Conservation (phyloP, 2,329 filamentous ascomycete genomes). For the Fusarium sp. region DNA sequence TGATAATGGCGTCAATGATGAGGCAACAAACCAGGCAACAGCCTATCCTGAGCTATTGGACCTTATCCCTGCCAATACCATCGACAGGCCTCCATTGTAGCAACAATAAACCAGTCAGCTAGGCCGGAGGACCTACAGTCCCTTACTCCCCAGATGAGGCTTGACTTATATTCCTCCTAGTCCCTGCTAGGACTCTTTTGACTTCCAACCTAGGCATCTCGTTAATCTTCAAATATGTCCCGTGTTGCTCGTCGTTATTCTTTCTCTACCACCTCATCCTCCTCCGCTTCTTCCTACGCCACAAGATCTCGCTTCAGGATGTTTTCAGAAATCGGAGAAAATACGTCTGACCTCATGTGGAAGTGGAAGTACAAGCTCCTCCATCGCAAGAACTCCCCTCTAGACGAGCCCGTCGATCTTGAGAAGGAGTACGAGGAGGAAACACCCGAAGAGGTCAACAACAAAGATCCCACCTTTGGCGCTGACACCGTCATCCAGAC, state of each 20-base stretch:
- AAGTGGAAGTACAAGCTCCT: conserved; percentile 54
- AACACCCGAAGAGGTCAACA: conserved; percentile 24
- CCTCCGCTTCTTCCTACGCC: background rate
- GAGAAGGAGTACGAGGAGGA: conserved; percentile 31
- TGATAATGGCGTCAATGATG: background rate
- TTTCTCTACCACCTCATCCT: conserved; percentile 1
- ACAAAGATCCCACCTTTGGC: conserved; percentile 51
- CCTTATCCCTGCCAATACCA: background rate
- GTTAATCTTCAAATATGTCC: conserved; percentile 13
- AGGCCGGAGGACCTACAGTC: background rate
- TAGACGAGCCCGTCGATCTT: conserved; percentile 37
- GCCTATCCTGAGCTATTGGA: conserved; percentile 1
- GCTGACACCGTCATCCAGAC: conserved; percentile 55
- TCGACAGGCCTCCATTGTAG: background rate
- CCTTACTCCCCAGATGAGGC: background rate
- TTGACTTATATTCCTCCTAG: background rate
- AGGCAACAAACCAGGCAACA: conserved; percentile 24
- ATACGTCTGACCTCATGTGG: conserved; percentile 51
- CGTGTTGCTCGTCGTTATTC: background rate
- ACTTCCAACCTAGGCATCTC: background rate
- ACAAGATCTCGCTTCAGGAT: conserved; percentile 21
- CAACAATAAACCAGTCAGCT: background rate
- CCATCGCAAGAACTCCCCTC: conserved; percentile 38
- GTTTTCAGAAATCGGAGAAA: conserved; percentile 26
- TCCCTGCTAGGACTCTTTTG: conserved; percentile 15